Evolutionary conservation across 768 basidiomycete genomes (phyloP), one percentile per base, ranked within the genome.

Genomic region (Leucosporidium scottii): DNA sequence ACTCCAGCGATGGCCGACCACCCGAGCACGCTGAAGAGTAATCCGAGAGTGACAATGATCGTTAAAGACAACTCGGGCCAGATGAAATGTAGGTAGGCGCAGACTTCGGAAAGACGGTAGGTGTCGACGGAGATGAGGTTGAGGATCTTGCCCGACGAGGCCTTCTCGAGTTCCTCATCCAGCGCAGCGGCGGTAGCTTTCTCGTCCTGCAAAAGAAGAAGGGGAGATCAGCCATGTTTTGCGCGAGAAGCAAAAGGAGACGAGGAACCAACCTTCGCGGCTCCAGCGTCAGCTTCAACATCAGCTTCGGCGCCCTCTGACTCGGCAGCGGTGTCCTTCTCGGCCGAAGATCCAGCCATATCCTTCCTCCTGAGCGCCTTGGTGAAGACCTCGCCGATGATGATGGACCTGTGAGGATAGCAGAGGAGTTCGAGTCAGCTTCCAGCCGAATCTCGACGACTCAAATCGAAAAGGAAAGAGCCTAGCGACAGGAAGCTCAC

Each of bases 331-430:
- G 18, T 6, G 5, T 50, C 49, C 7, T 51, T n/a, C 23, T 48
- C 6, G 30, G 53, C 27, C 21, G 62, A 64, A 0, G 70, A 67
- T n/a, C 78, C 78, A 34, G 79, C 76, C 34, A 76, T 70, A 67
- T 81, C 80, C 36, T 77, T 76, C 25, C 80, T 68, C 27, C 79
- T 76, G 0, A 81, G 75, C 0, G 80, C 79, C 68, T 80, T 80
- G 49, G 78, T 75, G 69, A 79, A 80, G 10, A 79, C 75, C 55
- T 81, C 80, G 21, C 77, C 67, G 64, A 80, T 74, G 70, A 81
- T 78, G 68, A 81, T 77, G 1, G 78, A 72, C 48, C 79, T 73
- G 34, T 76, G 57, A 12, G 79, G 74, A 50, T 5, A 36, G 34
- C 5, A 36, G 12, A 12, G 34, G 34, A 36, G 12, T 5, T 12